Percentiles rank a stretch among this genome's conserved stretches.
phyloP scores from a whole-genome alignment of 1,284 basidiomycete genomes.

The Ustilago cynodontis region DNA sequence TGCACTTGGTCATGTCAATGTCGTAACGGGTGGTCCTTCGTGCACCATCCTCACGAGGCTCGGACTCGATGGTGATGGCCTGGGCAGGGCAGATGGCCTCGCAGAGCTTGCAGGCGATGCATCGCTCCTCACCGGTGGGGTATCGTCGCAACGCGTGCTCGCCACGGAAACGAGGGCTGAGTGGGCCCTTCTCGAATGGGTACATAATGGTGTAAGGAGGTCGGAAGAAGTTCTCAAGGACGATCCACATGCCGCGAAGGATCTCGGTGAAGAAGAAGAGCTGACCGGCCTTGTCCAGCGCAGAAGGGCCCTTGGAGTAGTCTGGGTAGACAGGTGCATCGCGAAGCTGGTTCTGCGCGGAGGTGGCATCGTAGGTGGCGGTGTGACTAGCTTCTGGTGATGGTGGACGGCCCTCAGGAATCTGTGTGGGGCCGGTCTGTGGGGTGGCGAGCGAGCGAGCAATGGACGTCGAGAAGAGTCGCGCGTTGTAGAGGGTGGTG shows the following conservation, averaged over 20 bases:
- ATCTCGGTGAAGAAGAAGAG: slow-evolving; percentile 99
- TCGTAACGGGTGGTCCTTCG: slow-evolving; percentile 98
- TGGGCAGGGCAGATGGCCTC: slow-evolving; percentile 99
- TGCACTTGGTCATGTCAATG: slow-evolving; percentile 83
- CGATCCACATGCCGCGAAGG: slow-evolving; percentile 97
- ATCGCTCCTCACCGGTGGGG: slow-evolving; percentile 97
- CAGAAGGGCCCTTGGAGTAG: slow-evolving; percentile 76
- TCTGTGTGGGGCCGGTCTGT: slow-evolving; percentile 48
- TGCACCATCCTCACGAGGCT: slow-evolving; percentile 93
- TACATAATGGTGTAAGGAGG: slow-evolving; percentile 96
- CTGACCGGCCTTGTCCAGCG: slow-evolving; percentile 88
- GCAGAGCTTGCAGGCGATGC: slow-evolving; percentile 98
- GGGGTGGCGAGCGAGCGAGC: slow-evolving; percentile 48
- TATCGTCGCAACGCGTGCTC: slow-evolving; percentile 99
- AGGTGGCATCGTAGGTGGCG: slow-evolving; percentile 41
- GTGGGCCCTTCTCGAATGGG: slow-evolving; percentile 86
- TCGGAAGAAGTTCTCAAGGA: slow-evolving; percentile 97
- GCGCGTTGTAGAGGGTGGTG: slow-evolving; percentile 34
- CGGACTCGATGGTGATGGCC: slow-evolving; percentile 99
- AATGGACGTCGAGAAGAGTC: slow-evolving; percentile 48
- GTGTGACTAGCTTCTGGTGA: slow-evolving; percentile 43
- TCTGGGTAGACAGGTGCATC: slow-evolving; percentile 62
- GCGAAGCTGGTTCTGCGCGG: slow-evolving; percentile 27
- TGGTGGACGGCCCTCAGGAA: slow-evolving; percentile 22
- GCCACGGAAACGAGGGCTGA: slow-evolving; percentile 97